phyloP scores from a whole-genome alignment of 2,329 filamentous ascomycete genomes.

The Sodiomyces alkalinus region DNA sequence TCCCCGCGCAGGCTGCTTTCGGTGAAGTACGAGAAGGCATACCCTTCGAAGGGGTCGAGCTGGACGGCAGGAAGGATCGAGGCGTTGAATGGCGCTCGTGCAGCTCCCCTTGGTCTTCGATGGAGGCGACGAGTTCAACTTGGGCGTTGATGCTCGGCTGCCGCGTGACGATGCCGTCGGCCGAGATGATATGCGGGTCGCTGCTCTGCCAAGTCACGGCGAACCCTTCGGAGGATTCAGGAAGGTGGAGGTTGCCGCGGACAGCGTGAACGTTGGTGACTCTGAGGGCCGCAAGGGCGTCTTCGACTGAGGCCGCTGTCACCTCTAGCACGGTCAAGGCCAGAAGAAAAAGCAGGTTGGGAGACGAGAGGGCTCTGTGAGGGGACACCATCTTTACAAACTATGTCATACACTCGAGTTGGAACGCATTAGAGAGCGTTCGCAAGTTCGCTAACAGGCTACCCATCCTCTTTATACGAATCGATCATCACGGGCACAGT shows the following conservation, averaged over 20 bases:
- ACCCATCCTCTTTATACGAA: neutral
- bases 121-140: constrained; percentile 20
- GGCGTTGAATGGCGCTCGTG: constrained; percentile 17
- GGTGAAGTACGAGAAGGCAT: constrained; percentile 37
- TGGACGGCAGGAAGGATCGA: constrained; percentile 17
- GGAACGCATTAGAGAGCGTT: neutral
- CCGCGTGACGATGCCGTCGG: constrained; percentile 19
- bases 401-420: neutral
- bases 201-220: constrained; percentile 20
- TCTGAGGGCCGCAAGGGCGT: constrained; percentile 10
- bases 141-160: constrained; percentile 9
- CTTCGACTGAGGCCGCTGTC: constrained; percentile 2
- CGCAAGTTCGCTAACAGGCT: neutral
- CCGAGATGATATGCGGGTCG: constrained; percentile 16
- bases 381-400: neutral
- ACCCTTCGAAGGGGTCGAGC: constrained; percentile 23
- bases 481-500: neutral
- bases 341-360: constrained; percentile 3
- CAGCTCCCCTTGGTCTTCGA: constrained; percentile 10
- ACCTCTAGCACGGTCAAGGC: constrained; percentile 3
- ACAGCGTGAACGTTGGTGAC: constrained; percentile 20
- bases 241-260: constrained; percentile 21
- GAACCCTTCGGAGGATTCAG: constrained; percentile 13
- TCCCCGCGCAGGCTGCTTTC: constrained; percentile 27
- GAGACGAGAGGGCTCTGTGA: constrained; percentile 3